Base-by-base conservation (phyloP, 345 rosid species). In the Turnera subulata region DNA sequence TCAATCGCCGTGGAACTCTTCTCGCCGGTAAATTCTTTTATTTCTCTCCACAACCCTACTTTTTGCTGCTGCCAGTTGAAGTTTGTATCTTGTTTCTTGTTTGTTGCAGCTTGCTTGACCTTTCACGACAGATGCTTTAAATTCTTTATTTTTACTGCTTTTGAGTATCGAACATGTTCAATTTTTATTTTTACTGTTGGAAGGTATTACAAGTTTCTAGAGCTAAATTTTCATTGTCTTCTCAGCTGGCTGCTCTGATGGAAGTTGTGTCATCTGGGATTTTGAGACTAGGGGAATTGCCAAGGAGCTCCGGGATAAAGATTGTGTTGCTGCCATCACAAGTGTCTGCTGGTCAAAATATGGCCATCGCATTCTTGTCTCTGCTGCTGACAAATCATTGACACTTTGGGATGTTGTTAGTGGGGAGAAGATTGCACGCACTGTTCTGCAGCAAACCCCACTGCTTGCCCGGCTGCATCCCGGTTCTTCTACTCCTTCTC, bases 231-330 rank as follows among this genome's bases (percentile, higher is more conserved):
- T 24, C 25, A 24, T 18, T 38, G 6, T 35, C 35, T 23, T 17
- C 16, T 38, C 73, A 94, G 99, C 99, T 69, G 99, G 99, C 56
- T 94, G 99, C 67, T 79, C 92, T 13, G 96, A 94, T 73, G 99
- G 97, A 17, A 79, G 87, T 58, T 88, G 95, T 55, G 71, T 94
- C 5, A 90, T 94, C 61, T 94, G 96, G 95, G 99, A 94, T 73
- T 94, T 94, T 66, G 96, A 94, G 80, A 94, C 99, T 29, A 77
- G 97, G 54, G 95, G 95, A 19, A 82, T 94, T 37, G 88, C 97
- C 5, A 94, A 85, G 55, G 99, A 85, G 86, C 86, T 94, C 54
- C 86, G 80, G 23, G 95, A 90, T 76, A 77, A 61, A 46, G 95
- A 85, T 5, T 85, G 82, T 58, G 55, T 61, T 58, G 90, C 96